Percentiles rank a stretch among this genome's conserved stretches.
phyloP scores from a whole-genome alignment of 2,329 filamentous ascomycete genomes.

The Hirsutella thompsonii region DNA sequence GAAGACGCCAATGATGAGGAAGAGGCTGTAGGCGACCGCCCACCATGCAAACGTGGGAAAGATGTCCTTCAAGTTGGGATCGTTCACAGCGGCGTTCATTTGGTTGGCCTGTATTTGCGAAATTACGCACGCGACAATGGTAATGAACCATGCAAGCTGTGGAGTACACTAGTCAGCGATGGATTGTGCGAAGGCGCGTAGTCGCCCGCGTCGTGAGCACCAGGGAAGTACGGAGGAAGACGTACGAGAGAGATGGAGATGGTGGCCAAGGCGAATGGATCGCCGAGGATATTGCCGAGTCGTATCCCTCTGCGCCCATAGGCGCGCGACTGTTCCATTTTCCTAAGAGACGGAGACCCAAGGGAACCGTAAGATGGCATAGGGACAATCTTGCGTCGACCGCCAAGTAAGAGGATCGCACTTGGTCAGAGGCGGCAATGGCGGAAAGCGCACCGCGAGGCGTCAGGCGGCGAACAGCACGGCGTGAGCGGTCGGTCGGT shows the following conservation, averaged over 20 bases:
- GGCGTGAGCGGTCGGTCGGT: constrained; percentile 2
- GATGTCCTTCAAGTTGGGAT: constrained; percentile 11
- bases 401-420: neutral
- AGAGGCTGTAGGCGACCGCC: constrained; percentile 74
- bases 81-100: no score
- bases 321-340: constrained; percentile 62
- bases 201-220: neutral
- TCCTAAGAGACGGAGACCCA: constrained; percentile 60
- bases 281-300: constrained; percentile 82
- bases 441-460: neutral
- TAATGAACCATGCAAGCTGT: constrained; percentile 89
- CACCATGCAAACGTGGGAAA: constrained; percentile 93
- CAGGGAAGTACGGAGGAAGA: constrained; percentile 10
- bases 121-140: constrained; percentile 77
- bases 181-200: neutral
- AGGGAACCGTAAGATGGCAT: constrained; percentile 68
- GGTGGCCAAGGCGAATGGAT: constrained; percentile 91
- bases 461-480: neutral
- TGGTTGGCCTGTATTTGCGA: constrained; percentile 38
- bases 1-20: constrained; percentile 67
- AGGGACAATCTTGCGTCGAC: constrained; percentile 22
- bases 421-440: neutral
- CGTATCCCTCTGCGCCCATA: constrained; percentile 53
- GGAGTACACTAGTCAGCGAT: constrained; percentile 7
- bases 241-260: constrained; percentile 83